Conservation (phyloP, 257 asterid genomes). For the Verbena officinalis region DNA sequence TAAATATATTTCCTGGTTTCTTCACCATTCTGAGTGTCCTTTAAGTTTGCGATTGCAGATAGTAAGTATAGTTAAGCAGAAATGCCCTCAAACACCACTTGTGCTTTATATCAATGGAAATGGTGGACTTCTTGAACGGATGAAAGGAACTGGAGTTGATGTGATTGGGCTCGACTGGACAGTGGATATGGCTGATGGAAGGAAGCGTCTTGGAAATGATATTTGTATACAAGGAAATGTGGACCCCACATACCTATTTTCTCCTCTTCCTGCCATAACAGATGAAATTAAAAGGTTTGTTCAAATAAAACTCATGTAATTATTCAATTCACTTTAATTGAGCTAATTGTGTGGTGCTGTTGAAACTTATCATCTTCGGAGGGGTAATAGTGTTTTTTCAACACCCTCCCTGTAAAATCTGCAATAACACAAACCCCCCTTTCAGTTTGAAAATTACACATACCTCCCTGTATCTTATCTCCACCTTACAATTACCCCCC, state of each 20-base stretch:
- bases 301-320: constrained; percentile 2
- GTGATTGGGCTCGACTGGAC: constrained; percentile 99
- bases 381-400: not conserved
- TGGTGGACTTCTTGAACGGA: constrained; percentile 91
- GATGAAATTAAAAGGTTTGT: constrained; percentile 74
- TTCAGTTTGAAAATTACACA: too few relatives aligned
- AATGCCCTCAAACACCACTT: constrained; percentile 86
- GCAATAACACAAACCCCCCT: too few relatives aligned
- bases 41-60: constrained; percentile 57
- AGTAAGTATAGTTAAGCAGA: constrained; percentile 60
- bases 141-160: constrained; percentile 92
- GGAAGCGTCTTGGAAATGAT: constrained; percentile 74
- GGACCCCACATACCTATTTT: constrained; percentile 83
- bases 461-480: too few relatives aligned
- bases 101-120: constrained; percentile 93
- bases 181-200: constrained; percentile 90
- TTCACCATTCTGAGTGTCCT: constrained; percentile 29
- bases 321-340: not conserved
- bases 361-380: not conserved
- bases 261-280: constrained; percentile 78
- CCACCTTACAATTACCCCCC: too few relatives aligned
- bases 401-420: too few relatives aligned
- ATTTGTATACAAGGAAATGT: constrained; percentile 88
- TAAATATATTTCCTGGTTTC: constrained; percentile 2
- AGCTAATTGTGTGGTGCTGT: not conserved